phyloP scores from a whole-genome alignment of 2,329 filamentous ascomycete species.

The Fusarium fracticaudum region DNA sequence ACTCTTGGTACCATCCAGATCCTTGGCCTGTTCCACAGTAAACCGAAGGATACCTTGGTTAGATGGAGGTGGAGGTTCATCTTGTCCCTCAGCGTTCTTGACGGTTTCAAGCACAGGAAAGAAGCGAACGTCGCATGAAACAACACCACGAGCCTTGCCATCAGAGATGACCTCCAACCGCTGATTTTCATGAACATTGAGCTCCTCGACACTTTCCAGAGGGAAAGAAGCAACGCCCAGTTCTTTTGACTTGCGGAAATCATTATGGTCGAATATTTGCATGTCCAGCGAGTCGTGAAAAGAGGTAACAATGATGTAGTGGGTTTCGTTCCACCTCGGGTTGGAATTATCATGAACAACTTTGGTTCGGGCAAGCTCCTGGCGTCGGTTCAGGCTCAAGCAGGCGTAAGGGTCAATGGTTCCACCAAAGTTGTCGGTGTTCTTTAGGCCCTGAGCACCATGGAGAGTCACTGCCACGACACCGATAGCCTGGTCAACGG shows the following conservation, averaged over 20 bases:
- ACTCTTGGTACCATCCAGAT: conserved; percentile 91
- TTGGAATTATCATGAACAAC: conserved; percentile 84
- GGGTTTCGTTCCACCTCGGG: conserved; percentile 95
- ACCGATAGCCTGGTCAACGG: conserved; percentile 95
- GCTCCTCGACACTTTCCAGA: conserved; percentile 81
- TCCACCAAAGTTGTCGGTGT: conserved; percentile 91
- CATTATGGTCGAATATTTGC: conserved; percentile 91
- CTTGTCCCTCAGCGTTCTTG: conserved; percentile 78
- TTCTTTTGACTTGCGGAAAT: conserved; percentile 95
- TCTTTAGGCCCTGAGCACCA: conserved; percentile 91
- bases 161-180: conserved; percentile 84
- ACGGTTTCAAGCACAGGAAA: conserved; percentile 87
- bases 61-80: conserved; percentile 84
- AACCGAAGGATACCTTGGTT: conserved; percentile 95
- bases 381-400: conserved; percentile 84
- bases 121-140: conserved; percentile 88
- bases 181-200: conserved; percentile 83
- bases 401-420: conserved; percentile 90
- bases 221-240: conserved; percentile 87
- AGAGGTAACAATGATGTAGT: conserved; percentile 93
- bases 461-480: conserved; percentile 92
- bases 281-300: conserved; percentile 89
- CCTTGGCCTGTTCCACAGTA: conserved; percentile 94
- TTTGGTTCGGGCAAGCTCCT: conserved; percentile 88
- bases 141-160: conserved; percentile 82